Base-by-base conservation (phyloP, 78 protist species). In the Monocercomonoides exilis region DNA sequence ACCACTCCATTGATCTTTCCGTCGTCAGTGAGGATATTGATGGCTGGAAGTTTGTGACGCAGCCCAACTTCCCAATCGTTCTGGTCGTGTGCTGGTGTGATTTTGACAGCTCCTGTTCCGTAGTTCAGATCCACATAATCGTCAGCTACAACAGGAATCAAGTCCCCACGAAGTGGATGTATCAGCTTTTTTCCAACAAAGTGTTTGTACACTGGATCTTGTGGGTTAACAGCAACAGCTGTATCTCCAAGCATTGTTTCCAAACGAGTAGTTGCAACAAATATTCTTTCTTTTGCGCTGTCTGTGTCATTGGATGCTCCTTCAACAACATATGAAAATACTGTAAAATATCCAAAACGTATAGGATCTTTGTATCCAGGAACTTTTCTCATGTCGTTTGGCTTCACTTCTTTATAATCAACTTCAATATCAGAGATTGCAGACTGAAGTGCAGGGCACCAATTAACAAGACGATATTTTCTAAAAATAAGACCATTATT, bases 171-270 rank as follows among this genome's bases (percentile, higher is more conserved):
- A 64, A 89, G 85, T 4, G 91, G 91, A 54, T 89, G 91, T 29
- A 11, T 2, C 1, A 81, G 45, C 45, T 2, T 32, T 32, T 81
- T 5, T 1, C 44, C 85, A 2, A 1, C 2, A 29, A 81, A 41
- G 85, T 44, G 5, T 81, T 4, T 87, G 93, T 95, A 96, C n/a
- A 95, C 43, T 43, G 36, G 38, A 86, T 97, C 99, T 0, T 93
- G 90, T 35, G 99, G 97, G 91, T 98, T 97, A 54, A 98, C 91
- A n/a, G 99, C 98, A 2, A 98, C 95, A 41, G 99, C 99, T 6
- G 96, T 89, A 79, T 98, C 99, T 0, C 97, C 99, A 43, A 97
- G 91, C 96, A 98, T 97, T 2, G 99, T 98, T 91, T 98, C 99
- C 1, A 94, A 92, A 64, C 99, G 99, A 0, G 99, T 98, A 44